These are phyloP conservation scores for Pythium grandisporangium DNA, from an alignment of 352 stramenopile species.

Conservation along the genomic window DNA sequence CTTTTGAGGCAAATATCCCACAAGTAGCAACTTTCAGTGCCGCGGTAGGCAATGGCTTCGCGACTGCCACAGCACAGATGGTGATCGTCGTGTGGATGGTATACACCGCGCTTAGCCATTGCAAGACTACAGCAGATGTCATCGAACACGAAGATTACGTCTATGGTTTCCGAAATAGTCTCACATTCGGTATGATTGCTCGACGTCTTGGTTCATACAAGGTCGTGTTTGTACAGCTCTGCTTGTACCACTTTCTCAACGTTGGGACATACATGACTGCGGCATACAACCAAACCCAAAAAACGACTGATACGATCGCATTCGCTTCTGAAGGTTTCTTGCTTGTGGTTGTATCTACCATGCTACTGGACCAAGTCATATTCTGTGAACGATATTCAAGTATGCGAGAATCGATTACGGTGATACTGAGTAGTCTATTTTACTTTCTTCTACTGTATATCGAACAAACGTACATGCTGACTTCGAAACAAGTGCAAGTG, in stretches of 20 bases:
- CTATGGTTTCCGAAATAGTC: conserved; percentile 9
- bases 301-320: conserved; percentile 14
- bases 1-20: conserved; percentile 3
- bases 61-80: conserved; percentile 6
- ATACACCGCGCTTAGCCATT: conserved; percentile 11
- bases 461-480: conserved; percentile 3
- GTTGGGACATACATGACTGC: conserved; percentile 10
- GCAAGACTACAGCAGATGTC: conserved; percentile 3
- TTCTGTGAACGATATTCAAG: conserved; percentile 14
- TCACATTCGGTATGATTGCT: conserved; percentile 14
- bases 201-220: conserved; percentile 12
- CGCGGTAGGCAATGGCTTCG: conserved; percentile 12
- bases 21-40: conserved; percentile 9
- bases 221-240: conserved; percentile 13
- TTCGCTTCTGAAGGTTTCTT: conserved; percentile 10
- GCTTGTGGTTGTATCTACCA: conserved; percentile 10
- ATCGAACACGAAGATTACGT: conserved; percentile 3
- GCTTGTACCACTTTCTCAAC: conserved; percentile 11
- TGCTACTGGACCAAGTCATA: conserved; percentile 10
- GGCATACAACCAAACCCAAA: conserved; percentile 11
- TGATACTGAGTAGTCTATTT: conserved; percentile 2
- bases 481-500: conserved; percentile 6
- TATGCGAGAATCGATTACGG: conserved; percentile 7
- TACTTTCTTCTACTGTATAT: conserved; percentile 4
- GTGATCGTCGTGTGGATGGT: conserved; percentile 11